These are phyloP conservation scores for Pichia ethanolica DNA, from an alignment of 805 yeast genomes.

Conservation along the genomic window DNA sequence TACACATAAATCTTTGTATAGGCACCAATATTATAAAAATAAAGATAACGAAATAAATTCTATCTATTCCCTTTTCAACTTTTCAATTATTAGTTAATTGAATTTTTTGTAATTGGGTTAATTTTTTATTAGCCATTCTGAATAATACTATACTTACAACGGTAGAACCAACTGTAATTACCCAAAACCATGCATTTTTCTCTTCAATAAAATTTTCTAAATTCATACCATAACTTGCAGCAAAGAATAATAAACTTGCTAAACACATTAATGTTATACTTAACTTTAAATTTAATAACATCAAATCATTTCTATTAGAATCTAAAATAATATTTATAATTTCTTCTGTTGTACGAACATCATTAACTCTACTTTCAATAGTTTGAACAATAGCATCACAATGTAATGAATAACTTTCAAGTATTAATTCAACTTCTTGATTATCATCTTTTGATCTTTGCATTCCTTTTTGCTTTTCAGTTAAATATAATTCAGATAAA, in stretches of 20 bases:
- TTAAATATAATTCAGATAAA: constrained; percentile 69
- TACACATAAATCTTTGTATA: no score
- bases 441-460: constrained; percentile 56
- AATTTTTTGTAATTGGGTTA: constrained; percentile 62
- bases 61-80: not conserved
- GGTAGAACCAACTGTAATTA: constrained; percentile 41
- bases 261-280: constrained; percentile 77
- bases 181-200: constrained; percentile 56
- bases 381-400: constrained; percentile 93
- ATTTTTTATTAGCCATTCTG: constrained; percentile 43
- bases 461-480: constrained; percentile 43
- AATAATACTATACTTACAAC: constrained; percentile 38
- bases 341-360: constrained; percentile 89
- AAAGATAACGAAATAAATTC: no score
- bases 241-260: constrained; percentile 72
- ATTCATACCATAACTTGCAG: constrained; percentile 94
- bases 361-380: constrained; percentile 66
- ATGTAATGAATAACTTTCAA: constrained; percentile 87
- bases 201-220: constrained; percentile 89
- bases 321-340: constrained; percentile 89
- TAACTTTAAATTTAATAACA: constrained; percentile 79
- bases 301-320: constrained; percentile 86
- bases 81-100: constrained; percentile 22
- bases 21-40: no score
- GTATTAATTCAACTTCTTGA: constrained; percentile 79